phyloP scores from a whole-genome alignment of 2,329 filamentous ascomycete genomes.

The Aspergillus nomiae region DNA sequence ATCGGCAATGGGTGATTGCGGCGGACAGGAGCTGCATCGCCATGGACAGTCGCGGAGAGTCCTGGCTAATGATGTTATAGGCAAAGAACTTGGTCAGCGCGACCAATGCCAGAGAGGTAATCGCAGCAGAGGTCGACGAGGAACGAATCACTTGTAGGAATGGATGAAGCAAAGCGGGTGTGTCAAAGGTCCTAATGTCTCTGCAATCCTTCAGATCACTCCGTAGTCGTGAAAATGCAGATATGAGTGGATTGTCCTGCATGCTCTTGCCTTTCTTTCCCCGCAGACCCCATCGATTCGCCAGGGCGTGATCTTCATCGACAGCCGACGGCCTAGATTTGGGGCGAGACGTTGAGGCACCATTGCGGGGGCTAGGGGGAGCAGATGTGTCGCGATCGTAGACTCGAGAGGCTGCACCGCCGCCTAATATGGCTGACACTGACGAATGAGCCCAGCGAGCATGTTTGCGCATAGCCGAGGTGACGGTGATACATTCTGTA shows the following conservation, averaged over 20 bases:
- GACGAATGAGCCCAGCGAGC: slow-evolving; percentile 94
- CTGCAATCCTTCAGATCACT: slow-evolving; percentile 84
- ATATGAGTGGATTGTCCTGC: slow-evolving; percentile 95
- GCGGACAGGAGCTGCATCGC: slow-evolving; percentile 95
- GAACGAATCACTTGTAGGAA: slow-evolving; percentile 97
- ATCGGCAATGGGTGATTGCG: slow-evolving; percentile 95
- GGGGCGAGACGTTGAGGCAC: slow-evolving; percentile 22
- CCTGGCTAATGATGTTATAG: slow-evolving; percentile 83
- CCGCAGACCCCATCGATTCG: slow-evolving; percentile 87
- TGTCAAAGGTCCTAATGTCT: slow-evolving; percentile 89
- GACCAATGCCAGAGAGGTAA: slow-evolving; percentile 90
- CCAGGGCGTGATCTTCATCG: slow-evolving; percentile 54
- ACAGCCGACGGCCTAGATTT: slow-evolving; percentile 24
- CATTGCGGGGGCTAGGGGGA: slow-evolving; percentile 37
- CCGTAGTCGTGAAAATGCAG: slow-evolving; percentile 86
- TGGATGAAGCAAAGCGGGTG: slow-evolving; percentile 82
- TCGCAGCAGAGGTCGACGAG: slow-evolving; percentile 92
- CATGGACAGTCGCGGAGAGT: slow-evolving; percentile 82
- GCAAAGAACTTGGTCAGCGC: slow-evolving; percentile 96
- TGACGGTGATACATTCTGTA: slow-evolving; percentile 98
- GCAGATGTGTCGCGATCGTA: slow-evolving; percentile 46
- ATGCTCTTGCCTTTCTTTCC: slow-evolving; percentile 97
- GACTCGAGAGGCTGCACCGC: slow-evolving; percentile 54
- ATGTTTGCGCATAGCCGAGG: slow-evolving; percentile 97
- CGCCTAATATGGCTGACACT: slow-evolving; percentile 91